Percentiles rank a stretch among this genome's conserved stretches.
These are phyloP conservation scores for Phylloporus sp. DNA, from an alignment of 768 basidiomycete species.

Conservation along the genomic window DNA sequence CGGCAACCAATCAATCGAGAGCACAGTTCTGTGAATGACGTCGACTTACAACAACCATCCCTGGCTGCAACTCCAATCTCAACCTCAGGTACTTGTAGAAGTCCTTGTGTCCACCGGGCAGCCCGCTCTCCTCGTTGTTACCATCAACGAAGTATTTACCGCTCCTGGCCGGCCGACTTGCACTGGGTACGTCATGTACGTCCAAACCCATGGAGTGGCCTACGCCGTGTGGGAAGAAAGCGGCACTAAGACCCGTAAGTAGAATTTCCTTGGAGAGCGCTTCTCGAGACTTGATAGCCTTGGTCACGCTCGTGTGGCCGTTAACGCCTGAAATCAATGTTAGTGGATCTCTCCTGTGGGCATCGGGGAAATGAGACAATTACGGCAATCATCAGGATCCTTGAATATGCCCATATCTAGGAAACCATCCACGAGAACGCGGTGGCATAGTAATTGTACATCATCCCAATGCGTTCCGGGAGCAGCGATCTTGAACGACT, in stretches of 20 bases:
- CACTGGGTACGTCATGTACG: constrained; percentile 86
- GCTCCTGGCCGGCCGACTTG: constrained; percentile 66
- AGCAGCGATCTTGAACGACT: constrained; percentile 61
- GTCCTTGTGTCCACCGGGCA: constrained; percentile 52
- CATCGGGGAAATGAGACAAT: constrained; percentile 4
- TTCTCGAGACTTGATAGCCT: constrained; percentile 12
- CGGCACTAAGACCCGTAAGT: constrained; percentile 67
- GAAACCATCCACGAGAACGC: constrained; percentile 76
- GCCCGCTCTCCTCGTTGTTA: constrained; percentile 62
- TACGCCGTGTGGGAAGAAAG: constrained; percentile 93
- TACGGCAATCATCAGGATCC: constrained; percentile 41
- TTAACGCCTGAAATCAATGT: constrained; percentile 1
- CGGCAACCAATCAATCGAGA: neutral
- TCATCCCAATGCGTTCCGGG: constrained; percentile 90
- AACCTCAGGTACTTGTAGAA: constrained; percentile 82
- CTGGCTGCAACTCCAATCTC: constrained; percentile 60
- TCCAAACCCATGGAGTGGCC: constrained; percentile 92
- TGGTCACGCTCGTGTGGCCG: neutral
- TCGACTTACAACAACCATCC: constrained; percentile 82
- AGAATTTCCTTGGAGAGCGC: constrained; percentile 50
- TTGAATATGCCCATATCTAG: constrained; percentile 83
- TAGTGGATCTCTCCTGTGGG: neutral
- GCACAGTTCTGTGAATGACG: neutral
- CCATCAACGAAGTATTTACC: constrained; percentile 63
- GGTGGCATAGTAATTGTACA: constrained; percentile 80